Evolutionary conservation across 2,329 filamentous ascomycete genomes (phyloP).

Genomic region (Tolypocladium pustulatum): DNA sequence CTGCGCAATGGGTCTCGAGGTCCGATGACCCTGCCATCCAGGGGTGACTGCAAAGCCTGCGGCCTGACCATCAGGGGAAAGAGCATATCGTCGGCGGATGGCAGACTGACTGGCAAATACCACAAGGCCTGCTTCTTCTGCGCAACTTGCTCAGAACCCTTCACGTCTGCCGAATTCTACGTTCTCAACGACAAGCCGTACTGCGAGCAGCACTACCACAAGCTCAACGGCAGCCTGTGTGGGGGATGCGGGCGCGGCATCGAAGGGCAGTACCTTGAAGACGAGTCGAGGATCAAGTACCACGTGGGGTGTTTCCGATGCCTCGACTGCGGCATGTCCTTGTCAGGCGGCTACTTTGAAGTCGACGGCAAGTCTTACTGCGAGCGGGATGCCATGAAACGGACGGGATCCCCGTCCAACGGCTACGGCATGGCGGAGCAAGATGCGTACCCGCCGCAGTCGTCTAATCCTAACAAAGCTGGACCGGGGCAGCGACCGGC

Average conservation of each 20-base stretch:
- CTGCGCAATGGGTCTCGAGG: constrained; percentile 27
- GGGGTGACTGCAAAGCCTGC: constrained; percentile 79
- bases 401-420: constrained; percentile 25
- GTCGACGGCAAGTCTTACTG: constrained; percentile 73
- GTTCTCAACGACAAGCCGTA: constrained; percentile 80
- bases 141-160: constrained; percentile 69
- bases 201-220: constrained; percentile 87
- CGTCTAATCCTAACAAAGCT: constrained; percentile 3
- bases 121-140: constrained; percentile 95
- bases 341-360: constrained; percentile 86
- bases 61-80: constrained; percentile 71
- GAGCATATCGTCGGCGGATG: constrained; percentile 87
- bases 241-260: constrained; percentile 72
- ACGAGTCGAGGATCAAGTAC: constrained; percentile 66
- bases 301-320: constrained; percentile 84
- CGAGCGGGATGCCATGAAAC: constrained; percentile 68
- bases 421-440: background rate
- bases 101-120: constrained; percentile 82
- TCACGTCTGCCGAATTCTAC: constrained; percentile 84
- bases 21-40: constrained; percentile 32
- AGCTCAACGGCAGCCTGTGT: constrained; percentile 80
- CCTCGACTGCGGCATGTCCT: constrained; percentile 59
- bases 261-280: constrained; percentile 88
- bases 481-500: constrained; percentile 11
- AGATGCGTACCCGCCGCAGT: constrained; percentile 8